Evolutionary conservation across 371 early-diverging fungal genomes (phyloP).

Genomic region (Mortierella sp.): DNA sequence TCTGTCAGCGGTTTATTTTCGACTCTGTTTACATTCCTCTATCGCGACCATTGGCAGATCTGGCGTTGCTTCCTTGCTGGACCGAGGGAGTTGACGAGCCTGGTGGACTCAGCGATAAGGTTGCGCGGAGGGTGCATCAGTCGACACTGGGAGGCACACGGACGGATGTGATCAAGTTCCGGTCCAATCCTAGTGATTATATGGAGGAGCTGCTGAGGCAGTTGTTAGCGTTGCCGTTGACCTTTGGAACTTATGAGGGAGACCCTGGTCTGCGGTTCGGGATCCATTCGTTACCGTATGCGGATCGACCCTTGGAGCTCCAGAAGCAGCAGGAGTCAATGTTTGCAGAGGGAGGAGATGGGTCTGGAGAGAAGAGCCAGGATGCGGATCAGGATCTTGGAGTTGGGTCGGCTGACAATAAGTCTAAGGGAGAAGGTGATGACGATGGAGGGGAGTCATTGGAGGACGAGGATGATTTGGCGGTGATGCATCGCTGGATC

Average conservation of each 20-base stretch:
- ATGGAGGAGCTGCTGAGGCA: slow-evolving; percentile 80
- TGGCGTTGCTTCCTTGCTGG: slow-evolving; percentile 61
- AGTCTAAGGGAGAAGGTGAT: background rate
- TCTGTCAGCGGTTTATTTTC: slow-evolving; percentile 72
- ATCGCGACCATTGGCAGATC: slow-evolving; percentile 59
- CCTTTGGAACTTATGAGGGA: slow-evolving; percentile 75
- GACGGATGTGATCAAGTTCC: slow-evolving; percentile 54
- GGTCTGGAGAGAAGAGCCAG: slow-evolving; percentile 16
- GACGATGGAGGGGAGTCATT: slow-evolving; percentile 16
- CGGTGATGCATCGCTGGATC: slow-evolving; percentile 79
- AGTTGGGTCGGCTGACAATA: slow-evolving; percentile 50
- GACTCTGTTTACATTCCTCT: slow-evolving; percentile 70
- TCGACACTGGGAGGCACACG: slow-evolving; percentile 50
- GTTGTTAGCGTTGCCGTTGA: slow-evolving; percentile 76
- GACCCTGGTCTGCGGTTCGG: slow-evolving; percentile 69
- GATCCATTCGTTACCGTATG: slow-evolving; percentile 70
- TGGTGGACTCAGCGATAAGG: slow-evolving; percentile 17
- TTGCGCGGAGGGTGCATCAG: slow-evolving; percentile 38
- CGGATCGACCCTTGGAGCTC: slow-evolving; percentile 42
- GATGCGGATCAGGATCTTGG: slow-evolving; percentile 34
- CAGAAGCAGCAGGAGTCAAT: slow-evolving; percentile 17
- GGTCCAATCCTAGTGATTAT: slow-evolving; percentile 68
- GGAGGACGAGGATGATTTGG: slow-evolving; percentile 51
- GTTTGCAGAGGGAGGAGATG: background rate
- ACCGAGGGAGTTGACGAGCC: slow-evolving; percentile 57